Evolutionary conservation across 148 eudicot genomes (phyloP).

Genomic region (Vaccinium darrowii): DNA sequence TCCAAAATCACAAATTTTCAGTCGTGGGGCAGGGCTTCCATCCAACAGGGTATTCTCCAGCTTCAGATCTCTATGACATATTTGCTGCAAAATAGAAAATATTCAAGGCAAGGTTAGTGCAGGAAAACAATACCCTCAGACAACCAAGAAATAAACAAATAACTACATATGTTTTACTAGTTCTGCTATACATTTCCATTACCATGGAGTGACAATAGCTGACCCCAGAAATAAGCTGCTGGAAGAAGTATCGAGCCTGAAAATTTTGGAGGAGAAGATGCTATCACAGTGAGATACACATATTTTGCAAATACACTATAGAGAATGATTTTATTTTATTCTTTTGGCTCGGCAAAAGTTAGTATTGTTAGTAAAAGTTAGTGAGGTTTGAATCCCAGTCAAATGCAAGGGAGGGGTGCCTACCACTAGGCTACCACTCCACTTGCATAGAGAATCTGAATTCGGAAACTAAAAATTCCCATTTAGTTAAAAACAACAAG

Average conservation of each 20-base stretch:
- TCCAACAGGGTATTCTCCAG: conserved; percentile 76
- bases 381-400: too few relatives aligned
- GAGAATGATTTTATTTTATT: not conserved
- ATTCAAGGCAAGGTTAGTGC: not conserved
- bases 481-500: not conserved
- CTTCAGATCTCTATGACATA: conserved; percentile 81
- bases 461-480: too few relatives aligned
- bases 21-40: conserved; percentile 83
- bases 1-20: conserved; percentile 87
- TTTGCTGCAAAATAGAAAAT: conserved; percentile 50
- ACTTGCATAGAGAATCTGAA: not conserved
- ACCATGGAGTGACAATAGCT: conserved; percentile 77
- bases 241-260: conserved; percentile 87
- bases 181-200: conserved; percentile 18
- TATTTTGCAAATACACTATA: too few relatives aligned
- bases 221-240: conserved; percentile 84
- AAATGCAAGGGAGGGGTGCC: too few relatives aligned
- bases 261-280: conserved; percentile 11
- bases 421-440: too few relatives aligned
- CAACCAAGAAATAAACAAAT: not conserved
- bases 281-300: not conserved
- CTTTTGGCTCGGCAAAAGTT: too few relatives aligned
- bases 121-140: not conserved
- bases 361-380: too few relatives aligned
- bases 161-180: not conserved